These are phyloP conservation scores for Ramichloridium luteum DNA, from an alignment of 2,329 filamentous ascomycete species.

Conservation along the genomic window DNA sequence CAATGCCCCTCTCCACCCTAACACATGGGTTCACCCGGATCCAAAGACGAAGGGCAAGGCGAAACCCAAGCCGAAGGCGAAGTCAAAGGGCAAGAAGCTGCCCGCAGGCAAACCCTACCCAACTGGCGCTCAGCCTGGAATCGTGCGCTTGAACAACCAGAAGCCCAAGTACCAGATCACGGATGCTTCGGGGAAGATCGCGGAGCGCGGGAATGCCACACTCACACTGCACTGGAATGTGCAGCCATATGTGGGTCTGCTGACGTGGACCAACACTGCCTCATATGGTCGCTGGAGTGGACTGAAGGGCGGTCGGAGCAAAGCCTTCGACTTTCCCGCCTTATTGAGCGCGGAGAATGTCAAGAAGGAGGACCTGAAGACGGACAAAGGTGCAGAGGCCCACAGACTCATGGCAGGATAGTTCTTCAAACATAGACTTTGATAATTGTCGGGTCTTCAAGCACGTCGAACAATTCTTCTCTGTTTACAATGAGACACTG, in stretches of 20 bases:
- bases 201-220: constrained; percentile 59
- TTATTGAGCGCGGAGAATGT: constrained; percentile 40
- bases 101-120: constrained; percentile 20
- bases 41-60: constrained; percentile 11
- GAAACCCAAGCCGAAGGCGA: constrained; percentile 11
- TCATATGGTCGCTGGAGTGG: constrained; percentile 49
- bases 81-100: constrained; percentile 10
- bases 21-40: constrained; percentile 42
- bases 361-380: constrained; percentile 35
- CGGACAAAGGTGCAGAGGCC: constrained; percentile 36
- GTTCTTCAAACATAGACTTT: no score
- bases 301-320: constrained; percentile 52
- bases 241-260: constrained; percentile 84
- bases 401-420: neutral
- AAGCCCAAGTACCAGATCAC: constrained; percentile 96
- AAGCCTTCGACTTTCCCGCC: constrained; percentile 51
- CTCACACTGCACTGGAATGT: constrained; percentile 88
- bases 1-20: constrained; percentile 42
- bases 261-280: constrained; percentile 57
- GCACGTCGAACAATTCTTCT: no score
- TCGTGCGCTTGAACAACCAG: constrained; percentile 68
- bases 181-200: constrained; percentile 69
- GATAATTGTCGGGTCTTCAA: no score
- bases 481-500: no score
- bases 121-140: constrained; percentile 41